Conservation (phyloP, 176 grass and related monocot species). For the Musa beccarii region DNA sequence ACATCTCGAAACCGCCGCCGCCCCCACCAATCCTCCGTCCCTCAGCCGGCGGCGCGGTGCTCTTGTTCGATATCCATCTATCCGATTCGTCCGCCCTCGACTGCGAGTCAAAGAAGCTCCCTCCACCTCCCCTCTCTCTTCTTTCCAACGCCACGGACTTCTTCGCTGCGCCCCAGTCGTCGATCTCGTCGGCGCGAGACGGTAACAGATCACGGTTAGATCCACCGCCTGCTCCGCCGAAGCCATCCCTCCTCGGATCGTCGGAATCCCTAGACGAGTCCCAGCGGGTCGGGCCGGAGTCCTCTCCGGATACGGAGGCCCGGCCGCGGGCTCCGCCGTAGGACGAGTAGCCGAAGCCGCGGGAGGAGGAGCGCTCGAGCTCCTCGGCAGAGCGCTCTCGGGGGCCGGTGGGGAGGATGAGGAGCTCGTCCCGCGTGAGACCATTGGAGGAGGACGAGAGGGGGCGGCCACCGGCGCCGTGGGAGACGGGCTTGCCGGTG, state of each 20-base stretch:
- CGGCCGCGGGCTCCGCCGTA: conserved; percentile 11
- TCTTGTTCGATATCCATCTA: conserved; percentile 32
- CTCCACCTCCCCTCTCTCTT: neutral
- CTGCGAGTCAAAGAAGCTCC: conserved; percentile 1
- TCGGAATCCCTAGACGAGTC: conserved; percentile 25
- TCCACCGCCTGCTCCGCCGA: conserved; percentile 1
- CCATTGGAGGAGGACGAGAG: conserved; percentile 20
- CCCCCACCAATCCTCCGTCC: conserved; percentile 12
- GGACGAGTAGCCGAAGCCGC: conserved; percentile 23
- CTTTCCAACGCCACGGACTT: neutral
- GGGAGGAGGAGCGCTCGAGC: conserved; percentile 29
- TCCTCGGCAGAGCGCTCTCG: conserved; percentile 47
- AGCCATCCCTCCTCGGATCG: conserved; percentile 33
- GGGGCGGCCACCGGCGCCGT: neutral
- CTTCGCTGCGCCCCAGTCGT: conserved; percentile 20
- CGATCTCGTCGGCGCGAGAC: conserved; percentile 23
- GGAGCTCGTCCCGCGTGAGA: neutral
- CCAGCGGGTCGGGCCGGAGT: neutral
- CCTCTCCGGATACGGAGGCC: neutral
- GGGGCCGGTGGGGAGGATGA: conserved; percentile 38
- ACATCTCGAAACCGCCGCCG: conserved; percentile 4
- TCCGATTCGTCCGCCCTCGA: conserved; percentile 44
- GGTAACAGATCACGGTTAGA: conserved; percentile 32
- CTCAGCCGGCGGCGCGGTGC: neutral
- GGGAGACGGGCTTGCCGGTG: conserved; percentile 24